Percentiles rank a stretch among this genome's conserved stretches.
Evolutionary conservation across 2,329 filamentous ascomycete species (phyloP).

Genomic region (Fusarium chaquense): DNA sequence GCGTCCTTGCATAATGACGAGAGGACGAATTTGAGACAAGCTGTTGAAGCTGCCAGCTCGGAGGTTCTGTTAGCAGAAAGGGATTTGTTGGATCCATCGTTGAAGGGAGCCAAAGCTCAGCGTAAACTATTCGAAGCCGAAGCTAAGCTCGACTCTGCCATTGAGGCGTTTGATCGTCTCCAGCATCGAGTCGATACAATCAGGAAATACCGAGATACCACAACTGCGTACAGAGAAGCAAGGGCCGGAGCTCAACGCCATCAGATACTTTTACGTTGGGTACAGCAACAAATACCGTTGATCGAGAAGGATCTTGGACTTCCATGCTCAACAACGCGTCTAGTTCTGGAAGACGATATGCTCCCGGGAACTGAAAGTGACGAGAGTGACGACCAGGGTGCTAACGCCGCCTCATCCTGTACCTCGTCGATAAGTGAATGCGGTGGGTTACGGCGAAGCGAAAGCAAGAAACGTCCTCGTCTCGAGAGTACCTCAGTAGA

Average conservation of each 20-base stretch:
- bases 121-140: constrained; percentile 28
- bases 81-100: constrained; percentile 33
- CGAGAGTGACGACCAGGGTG: constrained; percentile 18
- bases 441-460: constrained; percentile 1
- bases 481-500: constrained; percentile 15
- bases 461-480: constrained; percentile 31
- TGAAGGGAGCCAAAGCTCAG: constrained; percentile 18
- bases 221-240: constrained; percentile 26
- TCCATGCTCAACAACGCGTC: constrained; percentile 2
- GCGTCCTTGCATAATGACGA: background rate
- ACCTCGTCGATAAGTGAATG: background rate
- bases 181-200: constrained; percentile 23
- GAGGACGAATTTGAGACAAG: constrained; percentile 11
- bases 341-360: background rate
- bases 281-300: constrained; percentile 30
- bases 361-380: constrained; percentile 4
- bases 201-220: constrained; percentile 12
- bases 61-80: constrained; percentile 36
- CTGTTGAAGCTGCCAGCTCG: constrained; percentile 34
- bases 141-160: constrained; percentile 29
- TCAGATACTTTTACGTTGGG: constrained; percentile 40
- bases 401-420: background rate
- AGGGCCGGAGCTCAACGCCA: constrained; percentile 31
- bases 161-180: constrained; percentile 30
- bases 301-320: constrained; percentile 35